Conservation (phyloP, 169 alveolate species). For the Plasmodium fragile region DNA sequence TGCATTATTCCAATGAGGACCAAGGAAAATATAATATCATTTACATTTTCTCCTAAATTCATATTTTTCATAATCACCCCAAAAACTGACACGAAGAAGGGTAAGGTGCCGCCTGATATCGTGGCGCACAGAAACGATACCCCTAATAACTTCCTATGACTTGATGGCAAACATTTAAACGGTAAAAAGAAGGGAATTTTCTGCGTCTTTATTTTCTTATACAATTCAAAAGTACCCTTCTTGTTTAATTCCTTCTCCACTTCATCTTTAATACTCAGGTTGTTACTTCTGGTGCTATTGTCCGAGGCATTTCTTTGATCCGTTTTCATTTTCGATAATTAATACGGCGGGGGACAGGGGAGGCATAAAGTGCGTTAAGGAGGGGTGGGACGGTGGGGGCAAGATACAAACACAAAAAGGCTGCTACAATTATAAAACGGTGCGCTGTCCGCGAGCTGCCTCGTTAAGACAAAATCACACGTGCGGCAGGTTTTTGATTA, state of each 20-base stretch:
- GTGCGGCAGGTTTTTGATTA: neutral
- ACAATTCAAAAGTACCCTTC: constrained; percentile 30
- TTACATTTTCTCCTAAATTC: constrained; percentile 36
- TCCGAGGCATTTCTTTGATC: neutral
- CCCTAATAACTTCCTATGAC: constrained; percentile 26
- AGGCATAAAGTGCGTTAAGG: neutral
- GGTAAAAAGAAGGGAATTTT: constrained; percentile 62
- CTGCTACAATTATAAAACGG: neutral
- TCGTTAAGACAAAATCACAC: neutral
- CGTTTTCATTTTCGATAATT: constrained; percentile 12
- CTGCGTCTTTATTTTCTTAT: constrained; percentile 38
- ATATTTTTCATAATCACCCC: constrained; percentile 44
- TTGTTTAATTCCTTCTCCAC: constrained; percentile 65
- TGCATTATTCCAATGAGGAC: constrained; percentile 54
- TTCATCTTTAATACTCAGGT: constrained; percentile 54
- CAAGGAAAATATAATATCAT: constrained; percentile 30
- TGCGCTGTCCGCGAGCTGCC: neutral
- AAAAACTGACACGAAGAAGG: constrained; percentile 56
- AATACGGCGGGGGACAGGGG: neutral
- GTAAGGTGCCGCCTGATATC: constrained; percentile 60
- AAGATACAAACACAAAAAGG: neutral
- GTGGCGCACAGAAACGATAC: constrained; percentile 63
- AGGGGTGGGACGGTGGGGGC: neutral
- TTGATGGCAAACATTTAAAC: constrained; percentile 40
- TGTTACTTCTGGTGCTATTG: neutral